phyloP scores from a whole-genome alignment of 2,329 filamentous ascomycete species.

The Cytospora piceicola region DNA sequence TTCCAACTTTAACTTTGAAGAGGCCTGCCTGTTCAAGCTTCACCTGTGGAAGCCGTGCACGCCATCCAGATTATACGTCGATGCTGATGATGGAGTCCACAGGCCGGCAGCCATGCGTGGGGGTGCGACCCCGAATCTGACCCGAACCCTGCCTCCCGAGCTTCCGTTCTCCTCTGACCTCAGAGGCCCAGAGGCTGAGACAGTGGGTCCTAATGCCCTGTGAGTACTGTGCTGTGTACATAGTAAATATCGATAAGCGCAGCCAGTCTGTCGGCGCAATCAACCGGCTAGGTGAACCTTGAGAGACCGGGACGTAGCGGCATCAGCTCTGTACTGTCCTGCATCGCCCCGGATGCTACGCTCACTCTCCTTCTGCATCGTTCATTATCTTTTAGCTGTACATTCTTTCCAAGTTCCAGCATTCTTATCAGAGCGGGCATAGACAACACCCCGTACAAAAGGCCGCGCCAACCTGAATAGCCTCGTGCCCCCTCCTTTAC shows the following conservation, averaged over 20 bases:
- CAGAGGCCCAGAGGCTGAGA: constrained; percentile 17
- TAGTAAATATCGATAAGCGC: constrained; percentile 17
- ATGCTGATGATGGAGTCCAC: neutral
- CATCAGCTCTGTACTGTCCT: neutral
- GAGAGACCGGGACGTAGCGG: neutral
- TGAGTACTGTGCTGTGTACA: too few species aligned
- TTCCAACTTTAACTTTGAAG: neutral
- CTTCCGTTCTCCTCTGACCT: too few species aligned
- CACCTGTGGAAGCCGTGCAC: neutral
- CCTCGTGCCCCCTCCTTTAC: neutral
- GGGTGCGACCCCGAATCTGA: too few species aligned
- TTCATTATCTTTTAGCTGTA: neutral
- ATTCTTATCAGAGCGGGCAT: too few species aligned
- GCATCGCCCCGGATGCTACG: neutral
- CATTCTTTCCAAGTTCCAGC: neutral
- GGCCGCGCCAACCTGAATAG: neutral
- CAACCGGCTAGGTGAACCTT: too few species aligned
- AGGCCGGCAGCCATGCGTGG: too few species aligned
- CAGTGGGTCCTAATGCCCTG: constrained; percentile 20
- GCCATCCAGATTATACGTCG: neutral
- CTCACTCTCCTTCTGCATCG: neutral
- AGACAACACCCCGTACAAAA: neutral
- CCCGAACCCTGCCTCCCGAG: too few species aligned
- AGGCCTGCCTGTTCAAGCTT: neutral
- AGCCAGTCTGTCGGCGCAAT: neutral